Conservation (phyloP, 2,329 filamentous ascomycete species). For the Trichoderma harzianum region DNA sequence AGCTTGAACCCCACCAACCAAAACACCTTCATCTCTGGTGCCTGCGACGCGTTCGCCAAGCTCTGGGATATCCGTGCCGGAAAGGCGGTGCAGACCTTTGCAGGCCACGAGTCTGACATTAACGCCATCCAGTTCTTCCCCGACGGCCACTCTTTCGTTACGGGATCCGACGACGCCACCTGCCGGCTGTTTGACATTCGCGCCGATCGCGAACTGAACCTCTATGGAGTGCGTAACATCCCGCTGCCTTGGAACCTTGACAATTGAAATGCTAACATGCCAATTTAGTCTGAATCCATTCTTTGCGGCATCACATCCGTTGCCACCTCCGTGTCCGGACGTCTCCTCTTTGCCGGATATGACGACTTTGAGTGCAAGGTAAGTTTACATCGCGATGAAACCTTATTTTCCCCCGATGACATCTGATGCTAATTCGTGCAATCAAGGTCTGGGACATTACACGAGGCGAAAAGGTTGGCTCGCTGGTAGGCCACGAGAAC, state of each 20-base stretch:
- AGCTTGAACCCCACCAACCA: conserved; percentile 99
- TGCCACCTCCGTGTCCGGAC: conserved; percentile 93
- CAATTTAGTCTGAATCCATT: conserved; percentile 82
- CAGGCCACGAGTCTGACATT: conserved; percentile 97
- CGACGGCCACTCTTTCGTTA: conserved; percentile 96
- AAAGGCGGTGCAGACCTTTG: conserved; percentile 97
- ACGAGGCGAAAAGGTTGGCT: conserved; percentile 94
- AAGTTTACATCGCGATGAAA: conserved; percentile 30
- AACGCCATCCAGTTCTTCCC: conserved; percentile 99
- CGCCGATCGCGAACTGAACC: conserved; percentile 75
- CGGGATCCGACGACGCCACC: conserved; percentile 94
- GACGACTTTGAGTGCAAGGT: conserved; percentile 99
- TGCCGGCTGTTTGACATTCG: conserved; percentile 97
- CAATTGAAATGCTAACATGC: conserved; percentile 21
- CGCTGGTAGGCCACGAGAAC: conserved; percentile 95
- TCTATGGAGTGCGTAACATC: conserved; percentile 58
- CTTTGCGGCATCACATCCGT: conserved; percentile 98
- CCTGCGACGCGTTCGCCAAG: conserved; percentile 97
- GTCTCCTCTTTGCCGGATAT: conserved; percentile 93
- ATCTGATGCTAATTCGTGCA: conserved; percentile 17
- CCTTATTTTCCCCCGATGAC: neutral
- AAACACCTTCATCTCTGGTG: conserved; percentile 98
- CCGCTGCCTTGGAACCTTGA: neutral
- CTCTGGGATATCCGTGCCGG: conserved; percentile 98
- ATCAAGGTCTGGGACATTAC: conserved; percentile 93